These are phyloP conservation scores for Leccinum longicurvipes DNA, from an alignment of 768 basidiomycete species.

Conservation along the genomic window DNA sequence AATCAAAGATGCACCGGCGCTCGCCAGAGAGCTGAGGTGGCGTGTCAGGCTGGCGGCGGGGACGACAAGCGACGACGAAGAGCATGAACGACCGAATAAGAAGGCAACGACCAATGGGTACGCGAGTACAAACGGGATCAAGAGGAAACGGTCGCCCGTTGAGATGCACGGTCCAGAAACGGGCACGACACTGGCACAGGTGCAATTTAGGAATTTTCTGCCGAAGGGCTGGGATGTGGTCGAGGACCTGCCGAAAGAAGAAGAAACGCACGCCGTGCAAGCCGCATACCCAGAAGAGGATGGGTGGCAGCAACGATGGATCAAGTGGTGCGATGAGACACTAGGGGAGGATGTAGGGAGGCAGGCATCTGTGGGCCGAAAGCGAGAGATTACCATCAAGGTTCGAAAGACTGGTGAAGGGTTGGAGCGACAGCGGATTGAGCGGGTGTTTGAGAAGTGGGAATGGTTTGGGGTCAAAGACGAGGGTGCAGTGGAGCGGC, in stretches of 20 bases:
- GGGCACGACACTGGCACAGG: constrained; percentile 18
- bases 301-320: constrained; percentile 47
- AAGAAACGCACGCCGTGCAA: constrained; percentile 37
- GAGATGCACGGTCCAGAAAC: constrained; percentile 11
- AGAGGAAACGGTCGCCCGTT: constrained; percentile 38
- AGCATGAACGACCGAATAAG: constrained; percentile 26
- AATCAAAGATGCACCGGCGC: constrained; percentile 75
- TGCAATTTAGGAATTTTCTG: constrained; percentile 61
- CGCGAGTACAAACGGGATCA: constrained; percentile 29
- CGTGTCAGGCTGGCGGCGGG: constrained; percentile 62
- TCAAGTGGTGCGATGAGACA: constrained; percentile 26
- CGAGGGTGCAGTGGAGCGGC: constrained; percentile 1
- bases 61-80: constrained; percentile 66
- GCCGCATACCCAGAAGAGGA: constrained; percentile 39
- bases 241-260: constrained; percentile 40
- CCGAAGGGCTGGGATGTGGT: constrained; percentile 65
- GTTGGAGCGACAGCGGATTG: constrained; percentile 69
- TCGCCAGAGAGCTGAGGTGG: constrained; percentile 87
- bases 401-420: constrained; percentile 54
- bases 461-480: constrained; percentile 39
- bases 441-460: constrained; percentile 68
- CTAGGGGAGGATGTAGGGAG: constrained; percentile 29
- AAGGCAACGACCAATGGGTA: constrained; percentile 25
- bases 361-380: constrained; percentile 42
- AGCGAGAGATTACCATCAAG: constrained; percentile 51